A percentile compares a stretch with the other conserved stretches of the same genome.
Evolutionary conservation across 768 basidiomycete species (phyloP).

Genomic region (Fomitopsis serialis): DNA sequence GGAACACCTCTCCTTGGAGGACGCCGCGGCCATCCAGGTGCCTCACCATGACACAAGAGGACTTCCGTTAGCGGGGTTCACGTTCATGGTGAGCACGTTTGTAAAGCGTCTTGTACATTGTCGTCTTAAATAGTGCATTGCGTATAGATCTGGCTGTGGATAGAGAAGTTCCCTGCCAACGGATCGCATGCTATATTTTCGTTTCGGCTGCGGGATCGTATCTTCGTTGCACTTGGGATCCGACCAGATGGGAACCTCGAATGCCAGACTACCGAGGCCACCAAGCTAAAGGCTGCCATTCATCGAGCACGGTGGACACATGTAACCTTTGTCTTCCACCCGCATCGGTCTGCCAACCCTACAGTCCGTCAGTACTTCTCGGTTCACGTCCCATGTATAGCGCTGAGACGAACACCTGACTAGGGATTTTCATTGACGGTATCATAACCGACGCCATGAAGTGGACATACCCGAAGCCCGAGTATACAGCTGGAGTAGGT

Average conservation of each 20-base stretch:
- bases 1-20: conserved; percentile 68
- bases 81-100: conserved; percentile 51
- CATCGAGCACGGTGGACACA: conserved; percentile 68
- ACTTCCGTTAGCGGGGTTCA: conserved; percentile 59
- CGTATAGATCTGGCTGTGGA: conserved; percentile 43
- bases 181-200: conserved; percentile 31
- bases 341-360: conserved; percentile 47
- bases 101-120: neutral
- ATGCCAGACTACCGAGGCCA: conserved; percentile 36
- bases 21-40: conserved; percentile 44
- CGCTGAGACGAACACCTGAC: neutral
- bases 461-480: conserved; percentile 57
- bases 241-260: conserved; percentile 54
- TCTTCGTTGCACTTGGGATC: conserved; percentile 41
- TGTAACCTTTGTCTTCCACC: conserved; percentile 59
- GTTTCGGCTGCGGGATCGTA: conserved; percentile 25
- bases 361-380: conserved; percentile 47
- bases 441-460: conserved; percentile 56
- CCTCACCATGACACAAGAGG: conserved; percentile 44
- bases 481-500: conserved; percentile 28
- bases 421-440: conserved; percentile 76
- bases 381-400: too few relatives aligned
- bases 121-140: conserved; percentile 18
- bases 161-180: conserved; percentile 36
- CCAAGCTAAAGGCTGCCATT: conserved; percentile 41